Conservation (phyloP, 2,329 filamentous ascomycete genomes). For the Hymenoscyphus fructigenus region DNA sequence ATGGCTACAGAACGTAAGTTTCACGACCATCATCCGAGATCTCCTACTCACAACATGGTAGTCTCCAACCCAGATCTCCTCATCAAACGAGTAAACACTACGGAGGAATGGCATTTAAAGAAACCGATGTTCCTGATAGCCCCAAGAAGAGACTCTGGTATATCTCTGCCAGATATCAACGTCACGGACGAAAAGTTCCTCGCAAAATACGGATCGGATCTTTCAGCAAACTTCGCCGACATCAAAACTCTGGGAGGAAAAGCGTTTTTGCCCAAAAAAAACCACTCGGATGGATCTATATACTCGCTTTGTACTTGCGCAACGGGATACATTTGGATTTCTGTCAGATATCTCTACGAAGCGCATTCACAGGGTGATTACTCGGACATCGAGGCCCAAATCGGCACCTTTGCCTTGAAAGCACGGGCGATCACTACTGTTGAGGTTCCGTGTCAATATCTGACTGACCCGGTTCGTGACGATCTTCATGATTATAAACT, state of each 20-base stretch:
- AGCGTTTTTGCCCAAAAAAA: slow-evolving; percentile 31
- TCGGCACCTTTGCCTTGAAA: slow-evolving; percentile 31
- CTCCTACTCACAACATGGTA: background rate
- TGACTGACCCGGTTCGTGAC: slow-evolving; percentile 4
- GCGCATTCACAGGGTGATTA: slow-evolving; percentile 11
- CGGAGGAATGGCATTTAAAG: slow-evolving; percentile 18
- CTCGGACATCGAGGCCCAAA: slow-evolving; percentile 28
- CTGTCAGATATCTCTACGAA: slow-evolving; percentile 13
- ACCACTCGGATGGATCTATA: slow-evolving; percentile 21
- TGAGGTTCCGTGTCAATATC: slow-evolving; percentile 29
- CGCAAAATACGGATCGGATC: slow-evolving; percentile 29
- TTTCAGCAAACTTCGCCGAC: slow-evolving; percentile 34
- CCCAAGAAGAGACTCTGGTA: slow-evolving; percentile 29
- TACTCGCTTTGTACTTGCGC: slow-evolving; percentile 33
- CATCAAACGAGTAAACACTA: slow-evolving; percentile 25
- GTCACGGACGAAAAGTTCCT: slow-evolving; percentile 31
- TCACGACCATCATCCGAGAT: background rate
- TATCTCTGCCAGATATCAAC: slow-evolving; percentile 28
- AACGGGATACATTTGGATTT: slow-evolving; percentile 34
- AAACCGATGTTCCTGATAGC: slow-evolving; percentile 30
- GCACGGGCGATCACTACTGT: slow-evolving; percentile 28
- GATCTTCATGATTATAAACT: slow-evolving; percentile 21
- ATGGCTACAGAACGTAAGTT: slow-evolving; percentile 32
- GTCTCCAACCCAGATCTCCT: slow-evolving; percentile 29
- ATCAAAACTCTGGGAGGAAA: slow-evolving; percentile 28